Base-by-base conservation (phyloP, 805 yeast species). In the Metschnikowia peoriensis region DNA sequence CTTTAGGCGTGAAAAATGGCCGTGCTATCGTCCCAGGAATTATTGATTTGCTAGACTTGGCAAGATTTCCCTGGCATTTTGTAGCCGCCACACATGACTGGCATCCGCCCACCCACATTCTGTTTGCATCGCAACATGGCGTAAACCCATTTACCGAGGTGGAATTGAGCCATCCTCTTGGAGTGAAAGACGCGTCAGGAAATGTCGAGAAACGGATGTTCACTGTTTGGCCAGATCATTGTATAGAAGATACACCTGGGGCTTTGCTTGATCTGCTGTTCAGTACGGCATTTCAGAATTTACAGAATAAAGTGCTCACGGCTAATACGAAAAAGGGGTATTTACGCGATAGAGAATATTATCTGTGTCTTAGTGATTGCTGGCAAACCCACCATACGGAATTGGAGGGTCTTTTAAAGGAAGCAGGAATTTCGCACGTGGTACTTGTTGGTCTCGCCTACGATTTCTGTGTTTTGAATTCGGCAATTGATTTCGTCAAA, bases 211-310 rank as follows among this genome's bases (percentile, higher is more conserved):
- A 65, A 12, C 55, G 70, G 38, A 60, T 54, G 4, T 84, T 83
- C 56, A 75, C 78, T 0, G 75, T 90, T 4, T 92, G 97, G 97
- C 97, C 98, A 0, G 92, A 81, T 50, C 98, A 92, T 65, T 92
- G 97, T 67, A 81, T 92, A 14, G 92, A 89, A 62, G 75, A 77
- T 47, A 76, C 91, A 0, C 46, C 57, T 6, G 98, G 97, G 0
- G 78, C 92, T 0, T 75, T 78, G 38, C 74, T 88, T 35, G 88
- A 89, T 6, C 57, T 67, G 0, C 80, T 72, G 55, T 73, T 90
- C 49, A 59, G 68, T 47, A 63, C 66, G 11, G 61, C 59, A 1
- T 68, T 82, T 49, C 62, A 56, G 52, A 60, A 60, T 35, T 61
- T 76, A 41, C 70, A 72, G 52, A 54, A 57, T 6, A 64, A 66